Conservation (phyloP, 2,329 filamentous ascomycete species). For the Trichoderma brevicompactum region DNA sequence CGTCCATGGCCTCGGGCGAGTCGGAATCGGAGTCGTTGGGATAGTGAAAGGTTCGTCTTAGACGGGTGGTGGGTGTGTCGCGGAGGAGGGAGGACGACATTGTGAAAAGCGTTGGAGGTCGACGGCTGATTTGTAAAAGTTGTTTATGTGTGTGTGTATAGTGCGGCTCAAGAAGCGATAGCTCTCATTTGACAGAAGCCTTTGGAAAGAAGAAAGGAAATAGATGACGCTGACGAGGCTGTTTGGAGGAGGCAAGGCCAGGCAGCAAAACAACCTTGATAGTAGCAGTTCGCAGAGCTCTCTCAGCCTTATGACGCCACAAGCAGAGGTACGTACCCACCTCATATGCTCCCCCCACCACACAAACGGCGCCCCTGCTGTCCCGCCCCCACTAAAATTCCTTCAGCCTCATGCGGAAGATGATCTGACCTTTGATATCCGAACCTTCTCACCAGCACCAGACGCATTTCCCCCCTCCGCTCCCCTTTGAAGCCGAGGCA, state of each 20-base stretch:
- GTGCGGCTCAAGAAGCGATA: not conserved
- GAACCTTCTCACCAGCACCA: not conserved
- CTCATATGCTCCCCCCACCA: not conserved
- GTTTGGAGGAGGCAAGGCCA: not conserved
- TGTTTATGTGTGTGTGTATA: too few species aligned
- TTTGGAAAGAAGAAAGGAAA: not conserved
- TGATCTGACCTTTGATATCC: conserved; percentile 14
- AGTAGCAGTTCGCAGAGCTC: not conserved
- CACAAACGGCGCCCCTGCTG: not conserved
- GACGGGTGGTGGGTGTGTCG: conserved; percentile 53
- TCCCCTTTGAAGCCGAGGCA: not conserved
- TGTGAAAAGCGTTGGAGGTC: not conserved
- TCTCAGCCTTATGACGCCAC: conserved; percentile 29
- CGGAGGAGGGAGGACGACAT: conserved; percentile 37
- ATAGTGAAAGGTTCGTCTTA: conserved; percentile 80
- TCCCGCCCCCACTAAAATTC: conserved; percentile 16
- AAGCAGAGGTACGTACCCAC: conserved; percentile 10
- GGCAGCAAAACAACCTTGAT: conserved; percentile 6
- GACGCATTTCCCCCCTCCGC: too few species aligned
- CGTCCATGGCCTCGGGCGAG: conserved; percentile 68
- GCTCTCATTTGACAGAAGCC: too few species aligned
- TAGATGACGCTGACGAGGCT: not conserved
- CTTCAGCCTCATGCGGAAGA: conserved; percentile 26
- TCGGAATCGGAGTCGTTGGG: conserved; percentile 62
- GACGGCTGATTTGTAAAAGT: not conserved